Evolutionary conservation across 208 protist genomes (phyloP), one percentile per base, ranked within the genome.

Genomic region (Naegleria fowleri): DNA sequence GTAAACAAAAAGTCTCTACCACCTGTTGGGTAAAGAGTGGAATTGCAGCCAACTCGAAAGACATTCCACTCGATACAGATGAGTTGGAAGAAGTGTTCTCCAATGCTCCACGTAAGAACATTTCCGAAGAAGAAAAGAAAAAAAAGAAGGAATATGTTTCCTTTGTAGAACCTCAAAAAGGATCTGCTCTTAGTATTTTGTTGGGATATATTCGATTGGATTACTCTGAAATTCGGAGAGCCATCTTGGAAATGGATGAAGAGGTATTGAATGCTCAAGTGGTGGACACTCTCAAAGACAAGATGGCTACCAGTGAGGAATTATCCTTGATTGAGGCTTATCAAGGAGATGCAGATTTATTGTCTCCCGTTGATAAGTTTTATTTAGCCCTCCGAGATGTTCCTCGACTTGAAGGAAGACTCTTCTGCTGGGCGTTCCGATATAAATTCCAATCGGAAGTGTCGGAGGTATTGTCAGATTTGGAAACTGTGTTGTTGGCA

Each of bases 341-440:
- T 79, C 9, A 25, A n/a, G 87, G 87, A 0, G 87, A 90, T 36
- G 33, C 16, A 0, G 25, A 59, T 51, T 19, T 89, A n/a, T 85
- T 91, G 38, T n/a, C 84, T 48, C 16, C 16, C 4, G 25, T 16
- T 38, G 90, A 91, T 83, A 40, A 51, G 51, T 91, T 91, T 36
- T 89, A 89, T 48, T 52, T 59, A 4, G 33, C 9, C 13, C 36
- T 91, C 16, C 41, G 33, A 5, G 67, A 91, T n/a, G 79, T 91
- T 48, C 90, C 90, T 85, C 41, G 67, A 85, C n/a, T 91, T 0
- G 29, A 22, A 25, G 48, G n/a, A 39, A 52, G 89, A 41, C 59
- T 91, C n/a, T 83, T 19, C 75, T 91, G 89, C 67, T 91, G 89
- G 89, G 48, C 41, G 5, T 91, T 91, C 48, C 75, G 79, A 67